Evolutionary conservation across 495 filamentous ascomycete species (phyloP), one percentile per base, ranked within the genome.

Genomic region (Penicillium cinerascens): DNA sequence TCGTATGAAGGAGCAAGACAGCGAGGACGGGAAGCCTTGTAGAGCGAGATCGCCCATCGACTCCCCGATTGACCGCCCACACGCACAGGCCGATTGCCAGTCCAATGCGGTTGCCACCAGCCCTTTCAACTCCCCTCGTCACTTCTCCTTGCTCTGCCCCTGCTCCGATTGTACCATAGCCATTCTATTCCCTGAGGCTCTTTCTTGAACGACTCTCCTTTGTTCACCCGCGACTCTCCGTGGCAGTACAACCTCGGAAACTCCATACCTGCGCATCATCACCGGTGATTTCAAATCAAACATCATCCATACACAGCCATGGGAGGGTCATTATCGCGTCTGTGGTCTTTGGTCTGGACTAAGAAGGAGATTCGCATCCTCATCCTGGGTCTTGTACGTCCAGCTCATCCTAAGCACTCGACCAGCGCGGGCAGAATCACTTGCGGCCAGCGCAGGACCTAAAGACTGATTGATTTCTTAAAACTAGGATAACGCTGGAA

Each of bases 331-430:
- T 73, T 93, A 55, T 92, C 89, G 56, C 86, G 86, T 72, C 63
- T 84, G 37, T 80, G 92, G 68, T 86, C 83, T 66, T 72, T 95
- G 22, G 51, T 96, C 22, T 96, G 86, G 86, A 74, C 87, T 22
- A 97, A 97, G 79, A 98, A 97, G 73, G 93, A 98, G 70, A 96
- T 97, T 51, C 78, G 93, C 54, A 98, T 98, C 66, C 75, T 98
- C 56, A 98, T 98, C 52, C 74, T 98, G 51, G 93, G 93, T 60
- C 83, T 98, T 71, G 92, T 96, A 84, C 59, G 83, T 60, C n/a
- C 35, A 20, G 6, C 29, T n/a, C 40, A 27, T 16, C 6, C 18
- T 49, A 48, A 47, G 26, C 11, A 33, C 41, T 15, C 7, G 22
- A 17, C 25, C 37, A 11, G 27, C 51, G 53, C 39, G 46, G 55